Evolutionary conservation across 805 yeast genomes (phyloP).

Genomic region (Yueomyces sp.): DNA sequence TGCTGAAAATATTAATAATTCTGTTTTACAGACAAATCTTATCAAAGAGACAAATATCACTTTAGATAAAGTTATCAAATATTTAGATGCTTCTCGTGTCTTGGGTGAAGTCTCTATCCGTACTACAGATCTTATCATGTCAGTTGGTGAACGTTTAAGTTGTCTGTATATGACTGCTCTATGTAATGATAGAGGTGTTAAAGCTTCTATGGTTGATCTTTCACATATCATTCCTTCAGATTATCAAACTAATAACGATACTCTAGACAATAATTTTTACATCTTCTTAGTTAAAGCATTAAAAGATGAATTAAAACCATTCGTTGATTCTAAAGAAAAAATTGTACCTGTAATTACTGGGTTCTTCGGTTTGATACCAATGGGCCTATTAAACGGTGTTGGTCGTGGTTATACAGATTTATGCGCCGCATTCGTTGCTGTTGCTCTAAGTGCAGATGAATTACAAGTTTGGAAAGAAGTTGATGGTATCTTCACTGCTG

Average conservation of each 20-base stretch:
- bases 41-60: constrained; percentile 49
- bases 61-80: constrained; percentile 50
- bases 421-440: constrained; percentile 94
- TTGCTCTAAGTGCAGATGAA: constrained; percentile 84
- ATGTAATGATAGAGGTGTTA: constrained; percentile 69
- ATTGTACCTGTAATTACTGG: constrained; percentile 89
- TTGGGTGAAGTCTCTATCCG: constrained; percentile 85
- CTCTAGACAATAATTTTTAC: constrained; percentile 59
- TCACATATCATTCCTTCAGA: constrained; percentile 57
- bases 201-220: constrained; percentile 68
- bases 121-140: constrained; percentile 80
- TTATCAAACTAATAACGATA: constrained; percentile 29
- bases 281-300: constrained; percentile 38
- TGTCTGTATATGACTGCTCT: constrained; percentile 82
- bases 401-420: constrained; percentile 97
- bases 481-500: constrained; percentile 97
- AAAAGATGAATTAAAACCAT: constrained; percentile 33
- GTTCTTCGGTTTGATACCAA: constrained; percentile 91
- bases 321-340: constrained; percentile 24
- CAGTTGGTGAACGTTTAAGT: constrained; percentile 86
- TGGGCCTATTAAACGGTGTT: constrained; percentile 82
- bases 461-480: constrained; percentile 98
- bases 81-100: constrained; percentile 76
- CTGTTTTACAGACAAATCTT: constrained; percentile 37
- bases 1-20: constrained; percentile 29